Conservation (phyloP, 2,329 filamentous ascomycete species). For the Fusarium sp. region DNA sequence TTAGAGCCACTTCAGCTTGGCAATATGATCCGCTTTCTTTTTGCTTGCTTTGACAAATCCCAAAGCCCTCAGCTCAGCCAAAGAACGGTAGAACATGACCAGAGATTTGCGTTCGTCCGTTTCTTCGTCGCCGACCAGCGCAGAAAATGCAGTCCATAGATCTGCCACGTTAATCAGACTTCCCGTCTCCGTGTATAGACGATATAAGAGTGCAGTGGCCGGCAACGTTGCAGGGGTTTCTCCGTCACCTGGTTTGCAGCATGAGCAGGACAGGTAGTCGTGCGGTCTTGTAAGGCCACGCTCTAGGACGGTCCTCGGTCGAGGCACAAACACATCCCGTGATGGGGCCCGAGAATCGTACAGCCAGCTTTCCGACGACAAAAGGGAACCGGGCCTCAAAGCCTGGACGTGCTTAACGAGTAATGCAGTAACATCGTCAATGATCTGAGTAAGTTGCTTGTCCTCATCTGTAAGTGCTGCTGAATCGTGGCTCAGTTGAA, state of each 20-base stretch:
- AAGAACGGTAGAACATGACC: constrained; percentile 83
- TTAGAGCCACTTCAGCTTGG: constrained; percentile 85
- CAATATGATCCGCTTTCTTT: constrained; percentile 92
- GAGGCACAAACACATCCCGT: constrained; percentile 79
- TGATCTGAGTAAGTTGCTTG: constrained; percentile 73
- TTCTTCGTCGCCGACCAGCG: constrained; percentile 63
- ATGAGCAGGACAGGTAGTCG: constrained; percentile 81
- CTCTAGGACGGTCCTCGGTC: constrained; percentile 77
- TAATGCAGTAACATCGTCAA: constrained; percentile 61
- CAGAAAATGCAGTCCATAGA: constrained; percentile 81
- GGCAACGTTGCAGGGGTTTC: constrained; percentile 72
- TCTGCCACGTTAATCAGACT: constrained; percentile 82
- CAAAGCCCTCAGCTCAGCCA: constrained; percentile 86
- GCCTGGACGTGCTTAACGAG: constrained; percentile 45
- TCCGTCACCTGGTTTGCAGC: constrained; percentile 66
- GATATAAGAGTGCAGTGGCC: constrained; percentile 79
- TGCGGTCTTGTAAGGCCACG: constrained; percentile 78
- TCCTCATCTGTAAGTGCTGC: constrained; percentile 78
- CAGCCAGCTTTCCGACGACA: constrained; percentile 79
- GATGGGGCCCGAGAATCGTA: constrained; percentile 79
- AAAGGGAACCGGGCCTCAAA: constrained; percentile 55
- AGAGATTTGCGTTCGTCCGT: constrained; percentile 68
- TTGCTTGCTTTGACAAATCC: constrained; percentile 90
- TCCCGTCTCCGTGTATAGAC: constrained; percentile 82
- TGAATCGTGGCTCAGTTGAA: constrained; percentile 81